A percentile compares a stretch with the other conserved stretches of the same genome.
Evolutionary conservation across 2,329 filamentous ascomycete species (phyloP).

Genomic region (Ampelomyces quisqualis): DNA sequence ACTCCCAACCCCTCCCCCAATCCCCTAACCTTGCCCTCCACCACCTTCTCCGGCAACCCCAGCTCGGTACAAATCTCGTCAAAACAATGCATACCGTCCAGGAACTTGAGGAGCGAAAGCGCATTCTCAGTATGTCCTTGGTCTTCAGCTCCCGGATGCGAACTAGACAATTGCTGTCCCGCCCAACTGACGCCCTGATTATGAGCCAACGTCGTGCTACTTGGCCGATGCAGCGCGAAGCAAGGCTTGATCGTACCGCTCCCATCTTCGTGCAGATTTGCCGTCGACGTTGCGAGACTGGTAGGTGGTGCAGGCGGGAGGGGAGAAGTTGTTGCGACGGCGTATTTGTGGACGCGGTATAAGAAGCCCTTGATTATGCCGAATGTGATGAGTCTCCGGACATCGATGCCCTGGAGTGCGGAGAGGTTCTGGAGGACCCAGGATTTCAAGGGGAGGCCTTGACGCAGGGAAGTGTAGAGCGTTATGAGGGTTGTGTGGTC

Average conservation of each 20-base stretch:
- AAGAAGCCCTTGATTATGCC: conserved; percentile 93
- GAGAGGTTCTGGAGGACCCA: conserved; percentile 79
- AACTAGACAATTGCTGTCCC: conserved; percentile 13
- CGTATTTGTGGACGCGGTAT: conserved; percentile 90
- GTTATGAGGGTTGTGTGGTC: conserved; percentile 61
- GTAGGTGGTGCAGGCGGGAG: conserved; percentile 32
- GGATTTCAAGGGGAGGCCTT: conserved; percentile 80
- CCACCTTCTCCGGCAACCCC: conserved; percentile 67
- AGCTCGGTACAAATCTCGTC: conserved; percentile 81
- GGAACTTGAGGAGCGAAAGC: conserved; percentile 62
- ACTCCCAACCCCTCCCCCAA: conserved; percentile 37
- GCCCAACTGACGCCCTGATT: conserved; percentile 9
- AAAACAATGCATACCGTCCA: conserved; percentile 74
- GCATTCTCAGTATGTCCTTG: conserved; percentile 11
- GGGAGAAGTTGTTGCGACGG: conserved; percentile 55
- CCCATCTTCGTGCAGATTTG: conserved; percentile 22
- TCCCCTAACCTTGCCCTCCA: conserved; percentile 65
- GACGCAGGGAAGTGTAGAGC: conserved; percentile 81
- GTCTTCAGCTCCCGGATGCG: conserved; percentile 3
- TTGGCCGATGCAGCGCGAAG: not conserved
- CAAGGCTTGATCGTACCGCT: conserved; percentile 16
- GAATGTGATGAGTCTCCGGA: conserved; percentile 90
- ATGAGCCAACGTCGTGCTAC: conserved; percentile 3
- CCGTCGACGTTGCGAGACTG: conserved; percentile 23
- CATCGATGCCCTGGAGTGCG: conserved; percentile 74